Evolutionary conservation across 1,284 basidiomycete genomes (phyloP).

Genomic region (Xerocomus cyaneibrunnescens): DNA sequence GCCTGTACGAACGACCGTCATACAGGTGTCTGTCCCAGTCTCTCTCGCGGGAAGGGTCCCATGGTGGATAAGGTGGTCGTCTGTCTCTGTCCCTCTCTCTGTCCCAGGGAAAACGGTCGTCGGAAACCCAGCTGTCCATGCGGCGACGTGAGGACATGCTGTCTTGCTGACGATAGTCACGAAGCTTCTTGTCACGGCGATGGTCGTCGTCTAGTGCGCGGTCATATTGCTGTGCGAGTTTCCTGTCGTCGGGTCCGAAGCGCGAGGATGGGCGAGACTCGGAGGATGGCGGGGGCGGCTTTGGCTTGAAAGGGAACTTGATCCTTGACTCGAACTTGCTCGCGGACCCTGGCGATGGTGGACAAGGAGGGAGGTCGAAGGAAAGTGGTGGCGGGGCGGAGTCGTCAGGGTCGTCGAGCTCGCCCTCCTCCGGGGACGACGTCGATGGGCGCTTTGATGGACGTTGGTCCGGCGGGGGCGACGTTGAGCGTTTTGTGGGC

Average conservation of each 20-base stretch:
- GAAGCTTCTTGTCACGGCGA: conserved; percentile 35
- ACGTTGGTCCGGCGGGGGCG: conserved; percentile 48
- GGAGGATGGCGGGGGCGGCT: conserved; percentile 21
- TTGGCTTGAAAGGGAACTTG: conserved; percentile 74
- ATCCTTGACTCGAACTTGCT: conserved; percentile 46
- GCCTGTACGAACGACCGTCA: conserved; percentile 25
- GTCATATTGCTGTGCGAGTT: conserved; percentile 41
- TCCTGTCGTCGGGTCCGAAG: conserved; percentile 25
- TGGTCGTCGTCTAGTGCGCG: conserved; percentile 45
- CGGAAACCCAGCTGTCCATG: conserved; percentile 34
- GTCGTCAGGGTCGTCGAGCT: conserved; percentile 52
- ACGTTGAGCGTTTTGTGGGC: conserved; percentile 54
- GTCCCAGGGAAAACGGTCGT: conserved; percentile 20
- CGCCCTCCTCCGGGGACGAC: conserved; percentile 74
- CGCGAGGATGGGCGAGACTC: conserved; percentile 17
- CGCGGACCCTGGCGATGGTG: conserved; percentile 24
- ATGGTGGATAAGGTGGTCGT: conserved; percentile 14
- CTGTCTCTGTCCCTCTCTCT: conserved; percentile 30
- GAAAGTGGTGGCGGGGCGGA: conserved; percentile 15
- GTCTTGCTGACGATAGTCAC: conserved; percentile 27
- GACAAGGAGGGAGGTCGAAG: conserved; percentile 4
- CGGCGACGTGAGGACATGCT: conserved; percentile 19
- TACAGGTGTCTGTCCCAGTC: conserved; percentile 24
- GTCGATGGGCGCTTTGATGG: conserved; percentile 56
- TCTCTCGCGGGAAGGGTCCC: conserved; percentile 26